Percentiles rank a stretch among this genome's conserved stretches.
Evolutionary conservation across 208 protist genomes (phyloP).

Genomic region (Leishmania aethiopica): DNA sequence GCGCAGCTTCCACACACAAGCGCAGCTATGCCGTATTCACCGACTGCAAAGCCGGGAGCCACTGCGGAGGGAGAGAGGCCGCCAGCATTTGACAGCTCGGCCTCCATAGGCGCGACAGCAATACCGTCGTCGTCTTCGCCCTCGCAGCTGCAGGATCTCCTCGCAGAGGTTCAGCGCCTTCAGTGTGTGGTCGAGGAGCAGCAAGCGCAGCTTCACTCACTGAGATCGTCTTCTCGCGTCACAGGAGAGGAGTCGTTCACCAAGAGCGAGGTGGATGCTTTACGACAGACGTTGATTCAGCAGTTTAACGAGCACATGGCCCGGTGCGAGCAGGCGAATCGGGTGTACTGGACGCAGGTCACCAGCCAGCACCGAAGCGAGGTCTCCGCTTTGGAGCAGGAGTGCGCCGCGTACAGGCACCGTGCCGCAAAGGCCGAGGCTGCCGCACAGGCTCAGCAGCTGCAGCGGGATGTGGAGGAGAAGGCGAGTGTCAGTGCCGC

Average conservation of each 20-base stretch:
- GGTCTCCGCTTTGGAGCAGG: constrained; percentile 11
- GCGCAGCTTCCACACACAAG: neutral
- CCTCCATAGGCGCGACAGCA: neutral
- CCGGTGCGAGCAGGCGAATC: constrained; percentile 47
- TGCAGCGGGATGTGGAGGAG: constrained; percentile 1
- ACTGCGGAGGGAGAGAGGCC: neutral
- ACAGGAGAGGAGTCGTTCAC: constrained; percentile 18
- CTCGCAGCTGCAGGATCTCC: neutral
- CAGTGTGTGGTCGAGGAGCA: constrained; percentile 15
- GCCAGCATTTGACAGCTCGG: neutral
- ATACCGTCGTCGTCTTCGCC: neutral
- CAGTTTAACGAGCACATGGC: constrained; percentile 65
- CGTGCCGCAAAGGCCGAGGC: constrained; percentile 2
- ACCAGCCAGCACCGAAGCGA: constrained; percentile 30
- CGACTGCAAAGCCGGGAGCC: neutral
- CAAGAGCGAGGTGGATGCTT: constrained; percentile 24
- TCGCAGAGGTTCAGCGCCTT: constrained; percentile 14
- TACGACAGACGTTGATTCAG: constrained; percentile 24
- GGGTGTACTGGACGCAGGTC: constrained; percentile 35
- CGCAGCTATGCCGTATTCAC: neutral
- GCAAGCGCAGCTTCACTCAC: constrained; percentile 13
- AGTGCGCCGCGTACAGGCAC: constrained; percentile 20
- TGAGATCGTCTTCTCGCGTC: neutral
- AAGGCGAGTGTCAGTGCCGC: neutral
- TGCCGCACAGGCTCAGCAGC: neutral